Base-by-base conservation (phyloP, 805 yeast species). In the Suhomyces emberorum region DNA sequence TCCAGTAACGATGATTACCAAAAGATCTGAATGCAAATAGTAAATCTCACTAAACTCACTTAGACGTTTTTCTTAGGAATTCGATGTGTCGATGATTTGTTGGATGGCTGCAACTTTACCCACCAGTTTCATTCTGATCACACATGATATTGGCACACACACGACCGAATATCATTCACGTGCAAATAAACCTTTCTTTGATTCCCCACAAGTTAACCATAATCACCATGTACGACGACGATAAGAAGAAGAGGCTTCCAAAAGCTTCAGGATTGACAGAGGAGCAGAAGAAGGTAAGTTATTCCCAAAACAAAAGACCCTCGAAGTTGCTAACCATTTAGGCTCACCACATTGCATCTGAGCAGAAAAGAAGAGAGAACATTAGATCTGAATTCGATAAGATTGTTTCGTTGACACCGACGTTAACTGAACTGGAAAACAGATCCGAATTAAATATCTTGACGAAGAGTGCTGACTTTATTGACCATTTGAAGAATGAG, bases 311-410 rank as follows among this genome's bases (percentile, higher is more conserved):
- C 22, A n/a, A 10, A 20, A 23, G 14, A 20, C n/a, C 4, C 26
- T 9, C n/a, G n/a, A n/a, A n/a, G n/a, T 15, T 11, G 33, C 32
- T 30, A 34, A 35, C 36, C 3, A 11, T 10, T 10, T 29, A 81
- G 79, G 81, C 81, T 4, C 85, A 82, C 47, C 95, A 85, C 51
- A 83, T 86, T 6, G 85, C 85, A 4, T 81, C 89, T 0, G 98
- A 89, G 55, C 89, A 88, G 55, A 84, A 83, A 52, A 70, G 98
- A 49, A 69, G 98, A 43, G 87, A 81, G 46, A 87, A 89, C 28
- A 87, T 91, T 15, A 68, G 97, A 30, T 75, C 80, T 7, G 89
- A 88, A 7, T 89, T 87, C 52, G 95, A 85, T 49, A 74, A 73
- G 37, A 68, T 89, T 15, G 89, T 88, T 0, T 68, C 72, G 1